Evolutionary conservation across 352 stramenopile species (phyloP).

Genomic region (Pythium biforme): DNA sequence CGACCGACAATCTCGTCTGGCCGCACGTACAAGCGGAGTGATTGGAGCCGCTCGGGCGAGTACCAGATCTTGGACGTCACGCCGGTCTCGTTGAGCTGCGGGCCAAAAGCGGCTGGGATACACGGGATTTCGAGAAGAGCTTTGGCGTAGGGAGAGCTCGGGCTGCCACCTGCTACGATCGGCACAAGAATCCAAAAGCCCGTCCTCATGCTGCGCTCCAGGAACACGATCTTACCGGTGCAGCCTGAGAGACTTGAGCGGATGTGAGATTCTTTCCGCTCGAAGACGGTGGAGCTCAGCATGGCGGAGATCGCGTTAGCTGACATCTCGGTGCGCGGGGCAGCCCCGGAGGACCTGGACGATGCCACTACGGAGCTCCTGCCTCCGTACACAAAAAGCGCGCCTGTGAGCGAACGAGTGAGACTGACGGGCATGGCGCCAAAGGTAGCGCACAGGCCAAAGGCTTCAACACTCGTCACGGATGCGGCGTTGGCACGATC

Average conservation of each 20-base stretch:
- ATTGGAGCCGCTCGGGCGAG: slow-evolving; percentile 60
- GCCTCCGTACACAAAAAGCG: slow-evolving; percentile 29
- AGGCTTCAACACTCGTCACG: slow-evolving; percentile 23
- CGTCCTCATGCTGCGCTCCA: slow-evolving; percentile 57
- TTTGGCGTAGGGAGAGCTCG: slow-evolving; percentile 18
- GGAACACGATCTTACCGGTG: slow-evolving; percentile 48
- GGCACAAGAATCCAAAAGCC: slow-evolving; percentile 51
- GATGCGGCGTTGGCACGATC: slow-evolving; percentile 17
- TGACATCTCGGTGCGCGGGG: slow-evolving; percentile 4
- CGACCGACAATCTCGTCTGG: slow-evolving; percentile 61
- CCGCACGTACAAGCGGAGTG: slow-evolving; percentile 61
- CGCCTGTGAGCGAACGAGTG: slow-evolving; percentile 37
- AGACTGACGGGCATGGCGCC: slow-evolving; percentile 45
- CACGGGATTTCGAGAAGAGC: slow-evolving; percentile 53
- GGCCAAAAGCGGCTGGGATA: slow-evolving; percentile 55
- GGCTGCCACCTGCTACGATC: neutral
- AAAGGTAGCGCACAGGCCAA: slow-evolving; percentile 55
- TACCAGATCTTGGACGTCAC: slow-evolving; percentile 56
- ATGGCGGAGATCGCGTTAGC: slow-evolving; percentile 17
- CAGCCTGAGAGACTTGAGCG: slow-evolving; percentile 40
- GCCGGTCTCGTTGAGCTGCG: slow-evolving; percentile 32
- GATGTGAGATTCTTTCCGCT: slow-evolving; percentile 49
- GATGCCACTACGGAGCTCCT: neutral
- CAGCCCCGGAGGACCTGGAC: neutral
- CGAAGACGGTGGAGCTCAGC: slow-evolving; percentile 39